Base-by-base conservation (phyloP, 352 stramenopile genomes). In the Phytopythium litorale region DNA sequence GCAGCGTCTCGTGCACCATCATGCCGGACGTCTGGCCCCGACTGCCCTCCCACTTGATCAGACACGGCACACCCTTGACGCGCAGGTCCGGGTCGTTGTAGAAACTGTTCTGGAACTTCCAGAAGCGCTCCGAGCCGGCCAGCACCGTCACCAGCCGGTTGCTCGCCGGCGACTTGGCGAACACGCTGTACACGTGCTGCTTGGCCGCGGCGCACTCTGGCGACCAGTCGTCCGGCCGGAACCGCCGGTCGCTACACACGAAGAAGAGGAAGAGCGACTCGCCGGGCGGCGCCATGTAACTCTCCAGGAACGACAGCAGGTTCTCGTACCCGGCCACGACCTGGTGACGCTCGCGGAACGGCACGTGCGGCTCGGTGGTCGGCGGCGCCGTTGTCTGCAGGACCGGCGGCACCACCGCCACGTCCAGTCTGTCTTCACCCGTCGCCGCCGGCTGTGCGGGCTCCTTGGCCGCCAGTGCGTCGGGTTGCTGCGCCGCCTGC, bases 221-320 rank as follows among this genome's bases (percentile, higher is more conserved):
- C 1, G 73, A 86, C 80, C 81, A 89, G 54, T 91, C 78, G 23
- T 63, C 56, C 13, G 75, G 58, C 15, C 81, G 71, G 42, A 82
- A 81, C 13, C 77, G 50, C 30, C 86, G 66, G 52, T 91, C 79
- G 25, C 81, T 89, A 64, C 82, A 91, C 35, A 77, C 73, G 62
- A 91, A 91, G 54, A 88, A 79, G 13, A 91, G 62, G 48, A 88
- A 89, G 38, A 91, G 56, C 19, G 67, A 71, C 54, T 89, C 78
- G 60, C 72, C 50, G 49, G 58, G 50, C 42, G 62, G 65, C n/a
- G 32, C 67, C 57, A 62, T 61, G 53, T 89, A 89, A 33, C 61
- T 79, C 53, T 76, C 65, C 16, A 91, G 65, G 42, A 79, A 88
- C 49, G 74, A 67, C 58, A 77, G 80, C 7, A 70, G 77, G 45